phyloP scores from a whole-genome alignment of 305 asterid species.

The Rubia balearica region DNA sequence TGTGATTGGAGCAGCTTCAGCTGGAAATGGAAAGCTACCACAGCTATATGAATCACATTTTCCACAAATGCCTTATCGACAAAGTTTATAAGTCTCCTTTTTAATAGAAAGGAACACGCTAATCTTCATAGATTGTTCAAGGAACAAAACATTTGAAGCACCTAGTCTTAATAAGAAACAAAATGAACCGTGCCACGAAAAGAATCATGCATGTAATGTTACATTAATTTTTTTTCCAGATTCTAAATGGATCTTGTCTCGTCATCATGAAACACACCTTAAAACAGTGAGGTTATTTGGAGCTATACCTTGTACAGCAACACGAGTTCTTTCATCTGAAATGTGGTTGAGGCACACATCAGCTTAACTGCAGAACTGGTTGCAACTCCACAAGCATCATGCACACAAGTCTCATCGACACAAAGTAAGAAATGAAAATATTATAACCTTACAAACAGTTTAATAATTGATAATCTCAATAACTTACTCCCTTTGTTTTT shows the following conservation, averaged over 20 bases:
- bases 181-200: too few relatives aligned
- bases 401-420: conserved; percentile 62
- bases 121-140: conserved; percentile 1
- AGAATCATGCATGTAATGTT: too few relatives aligned
- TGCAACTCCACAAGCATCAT: conserved; percentile 77
- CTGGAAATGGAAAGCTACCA: conserved; percentile 47
- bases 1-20: conserved; percentile 37
- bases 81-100: conserved; percentile 54
- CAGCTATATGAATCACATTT: conserved; percentile 53
- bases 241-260: too few relatives aligned
- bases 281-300: background rate
- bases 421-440: conserved; percentile 19
- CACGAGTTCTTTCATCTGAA: conserved; percentile 74
- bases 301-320: conserved; percentile 51
- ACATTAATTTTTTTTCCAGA: too few relatives aligned
- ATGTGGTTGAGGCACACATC: conserved; percentile 75
- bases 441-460: too few relatives aligned
- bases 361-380: conserved; percentile 62
- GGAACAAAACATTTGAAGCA: too few relatives aligned
- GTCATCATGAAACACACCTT: background rate
- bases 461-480: too few relatives aligned
- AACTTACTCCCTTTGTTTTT: too few relatives aligned
- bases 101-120: conserved; percentile 16
- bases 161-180: background rate
- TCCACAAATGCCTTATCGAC: conserved; percentile 53